A percentile compares a stretch with the other conserved stretches of the same genome.
phyloP scores from a whole-genome alignment of 345 rosid genomes.

The Acer negundo region DNA sequence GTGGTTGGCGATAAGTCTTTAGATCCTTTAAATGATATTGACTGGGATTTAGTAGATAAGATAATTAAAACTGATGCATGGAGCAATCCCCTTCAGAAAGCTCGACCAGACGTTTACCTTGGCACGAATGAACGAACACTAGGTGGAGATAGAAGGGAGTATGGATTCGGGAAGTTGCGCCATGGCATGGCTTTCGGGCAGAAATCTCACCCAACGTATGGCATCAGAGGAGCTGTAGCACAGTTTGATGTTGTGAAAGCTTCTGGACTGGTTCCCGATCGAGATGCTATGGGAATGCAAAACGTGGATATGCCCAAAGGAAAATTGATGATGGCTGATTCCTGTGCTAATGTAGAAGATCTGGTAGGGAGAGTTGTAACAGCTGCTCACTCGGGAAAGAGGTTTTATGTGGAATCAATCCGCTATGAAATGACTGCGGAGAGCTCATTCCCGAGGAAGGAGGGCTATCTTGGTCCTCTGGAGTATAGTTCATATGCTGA shows the following conservation, averaged over 20 bases:
- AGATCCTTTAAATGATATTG: slow-evolving; percentile 76
- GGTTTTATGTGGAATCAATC: slow-evolving; percentile 93
- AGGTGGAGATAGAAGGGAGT: slow-evolving; percentile 98
- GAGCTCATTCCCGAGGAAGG: slow-evolving; percentile 95
- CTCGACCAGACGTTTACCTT: slow-evolving; percentile 96
- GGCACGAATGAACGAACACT: slow-evolving; percentile 98
- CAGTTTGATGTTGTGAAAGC: slow-evolving; percentile 91
- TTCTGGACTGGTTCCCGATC: slow-evolving; percentile 77
- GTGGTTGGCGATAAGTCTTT: slow-evolving; percentile 63
- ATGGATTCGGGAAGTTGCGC: slow-evolving; percentile 95
- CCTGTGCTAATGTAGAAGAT: slow-evolving; percentile 48
- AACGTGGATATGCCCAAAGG: slow-evolving; percentile 44
- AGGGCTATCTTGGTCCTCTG: slow-evolving; percentile 97
- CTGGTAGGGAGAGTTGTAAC: slow-evolving; percentile 88
- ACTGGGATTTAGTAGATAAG: slow-evolving; percentile 78
- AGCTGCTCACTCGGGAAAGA: slow-evolving; percentile 98
- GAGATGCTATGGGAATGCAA: slow-evolving; percentile 50
- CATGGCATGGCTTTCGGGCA: slow-evolving; percentile 83
- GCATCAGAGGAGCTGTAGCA: slow-evolving; percentile 97
- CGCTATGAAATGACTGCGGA: slow-evolving; percentile 90
- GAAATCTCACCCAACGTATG: slow-evolving; percentile 96
- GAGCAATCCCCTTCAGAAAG: slow-evolving; percentile 97
- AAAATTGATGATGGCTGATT: slow-evolving; percentile 88
- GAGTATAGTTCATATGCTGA: slow-evolving; percentile 94
- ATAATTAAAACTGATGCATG: slow-evolving; percentile 65